Conservation (phyloP, 192 early-diverging fungal genomes). For the Ramicandelaber brevisporus region DNA sequence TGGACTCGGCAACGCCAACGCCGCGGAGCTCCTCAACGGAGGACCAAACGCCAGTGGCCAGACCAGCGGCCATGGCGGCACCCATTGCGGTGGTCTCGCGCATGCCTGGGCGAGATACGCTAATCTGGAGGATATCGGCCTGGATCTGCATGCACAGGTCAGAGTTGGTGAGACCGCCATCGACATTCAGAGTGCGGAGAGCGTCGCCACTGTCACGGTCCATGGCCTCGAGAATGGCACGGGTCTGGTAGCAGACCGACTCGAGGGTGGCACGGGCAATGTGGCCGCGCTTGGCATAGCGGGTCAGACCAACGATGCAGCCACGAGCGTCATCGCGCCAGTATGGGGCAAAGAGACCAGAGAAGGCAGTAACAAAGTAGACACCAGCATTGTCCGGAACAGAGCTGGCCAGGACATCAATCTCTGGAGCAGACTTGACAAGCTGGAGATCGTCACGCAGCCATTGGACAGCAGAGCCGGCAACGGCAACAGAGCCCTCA, state of each 20-base stretch:
- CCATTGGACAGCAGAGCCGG: constrained; percentile 78
- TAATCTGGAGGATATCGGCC: constrained; percentile 54
- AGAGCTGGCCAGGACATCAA: constrained; percentile 35
- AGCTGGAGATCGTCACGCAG: constrained; percentile 66
- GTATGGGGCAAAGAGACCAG: constrained; percentile 81
- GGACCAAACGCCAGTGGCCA: constrained; percentile 40
- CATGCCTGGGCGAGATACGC: constrained; percentile 63
- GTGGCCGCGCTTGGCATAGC: constrained; percentile 64
- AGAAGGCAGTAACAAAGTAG: constrained; percentile 88
- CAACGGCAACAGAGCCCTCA: constrained; percentile 79
- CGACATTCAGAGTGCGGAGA: constrained; percentile 57
- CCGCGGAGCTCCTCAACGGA: constrained; percentile 21
- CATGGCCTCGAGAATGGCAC: constrained; percentile 74
- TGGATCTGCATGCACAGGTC: constrained; percentile 82
- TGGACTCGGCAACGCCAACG: constrained; percentile 19
- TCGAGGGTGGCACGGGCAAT: constrained; percentile 73
- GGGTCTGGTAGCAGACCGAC: constrained; percentile 72
- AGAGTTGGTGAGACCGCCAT: constrained; percentile 84
- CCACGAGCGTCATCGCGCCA: constrained; percentile 82
- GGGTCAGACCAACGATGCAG: constrained; percentile 64
- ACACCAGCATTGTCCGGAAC: constrained; percentile 63
- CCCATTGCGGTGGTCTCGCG: constrained; percentile 79
- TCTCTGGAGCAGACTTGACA: constrained; percentile 41
- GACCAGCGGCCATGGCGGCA: constrained; percentile 70
- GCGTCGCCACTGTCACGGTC: constrained; percentile 42